Conservation (phyloP, 2,329 filamentous ascomycete genomes). For the Clonostachys solani region DNA sequence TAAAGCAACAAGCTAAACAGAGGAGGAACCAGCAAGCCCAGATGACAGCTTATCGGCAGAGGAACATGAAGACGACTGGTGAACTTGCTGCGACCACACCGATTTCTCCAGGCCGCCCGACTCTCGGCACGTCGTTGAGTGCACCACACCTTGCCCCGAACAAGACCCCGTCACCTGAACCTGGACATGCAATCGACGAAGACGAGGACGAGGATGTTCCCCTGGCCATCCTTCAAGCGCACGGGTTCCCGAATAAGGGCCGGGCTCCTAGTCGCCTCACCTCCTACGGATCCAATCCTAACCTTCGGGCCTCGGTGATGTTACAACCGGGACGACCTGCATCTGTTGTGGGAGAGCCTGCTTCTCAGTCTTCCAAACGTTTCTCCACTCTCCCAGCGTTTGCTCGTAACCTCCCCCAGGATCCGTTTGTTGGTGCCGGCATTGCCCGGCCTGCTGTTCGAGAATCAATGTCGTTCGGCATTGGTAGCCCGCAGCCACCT, state of each 20-base stretch:
- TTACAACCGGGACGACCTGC: constrained; percentile 43
- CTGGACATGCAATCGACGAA: constrained; percentile 55
- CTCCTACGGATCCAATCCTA: constrained; percentile 65
- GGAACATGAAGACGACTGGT: constrained; percentile 95
- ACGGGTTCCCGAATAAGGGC: constrained; percentile 79
- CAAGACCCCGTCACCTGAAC: constrained; percentile 28
- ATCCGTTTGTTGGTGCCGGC: constrained; percentile 79
- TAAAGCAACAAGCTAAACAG: constrained; percentile 68
- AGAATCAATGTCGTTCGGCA: constrained; percentile 70
- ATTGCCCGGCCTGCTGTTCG: constrained; percentile 68
- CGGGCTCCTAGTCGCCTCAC: constrained; percentile 67
- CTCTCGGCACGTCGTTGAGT: constrained; percentile 54
- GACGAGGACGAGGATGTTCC: constrained; percentile 91
- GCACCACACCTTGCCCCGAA: constrained; percentile 51
- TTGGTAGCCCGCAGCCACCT: constrained; percentile 39
- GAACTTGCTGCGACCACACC: constrained; percentile 41
- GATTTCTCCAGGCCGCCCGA: constrained; percentile 39
- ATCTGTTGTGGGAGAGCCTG: constrained; percentile 53
- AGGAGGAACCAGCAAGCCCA: constrained; percentile 86
- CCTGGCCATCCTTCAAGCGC: constrained; percentile 79
- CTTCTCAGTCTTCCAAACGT: constrained; percentile 14
- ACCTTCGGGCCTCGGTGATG: constrained; percentile 52
- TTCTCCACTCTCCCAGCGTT: constrained; percentile 67
- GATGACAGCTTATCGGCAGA: constrained; percentile 83
- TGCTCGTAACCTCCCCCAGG: constrained; percentile 74